These are phyloP conservation scores for Juncus inflexus DNA, from an alignment of 176 grass and related monocot genomes.

Conservation along the genomic window DNA sequence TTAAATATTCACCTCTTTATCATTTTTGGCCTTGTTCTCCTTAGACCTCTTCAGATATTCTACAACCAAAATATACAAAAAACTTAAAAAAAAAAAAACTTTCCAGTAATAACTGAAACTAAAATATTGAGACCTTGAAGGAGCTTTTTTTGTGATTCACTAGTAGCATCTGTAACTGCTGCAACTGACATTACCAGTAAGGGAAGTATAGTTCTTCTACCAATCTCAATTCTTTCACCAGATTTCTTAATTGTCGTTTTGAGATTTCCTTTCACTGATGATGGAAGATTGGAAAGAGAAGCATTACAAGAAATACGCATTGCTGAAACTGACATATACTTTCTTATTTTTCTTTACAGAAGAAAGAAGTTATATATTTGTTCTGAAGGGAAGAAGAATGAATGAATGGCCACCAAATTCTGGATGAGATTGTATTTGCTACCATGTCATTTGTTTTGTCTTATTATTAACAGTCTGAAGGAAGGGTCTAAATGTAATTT, in stretches of 20 bases:
- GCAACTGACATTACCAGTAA: constrained; percentile 42
- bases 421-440: no score
- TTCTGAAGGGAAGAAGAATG: no score
- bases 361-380: no score
- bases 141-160: constrained; percentile 59
- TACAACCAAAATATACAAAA: constrained; percentile 8
- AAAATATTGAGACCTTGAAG: constrained; percentile 49
- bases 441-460: no score
- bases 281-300: no score
- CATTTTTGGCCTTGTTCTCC: constrained; percentile 83
- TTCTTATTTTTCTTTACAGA: no score
- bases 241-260: constrained; percentile 18
- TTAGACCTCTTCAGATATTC: constrained; percentile 80
- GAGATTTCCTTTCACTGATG: constrained; percentile 17
- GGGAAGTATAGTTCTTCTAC: constrained; percentile 54
- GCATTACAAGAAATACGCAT: no score
- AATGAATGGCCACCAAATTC: no score
- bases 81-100: constrained; percentile 2
- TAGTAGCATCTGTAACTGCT: constrained; percentile 41
- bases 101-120: neutral
- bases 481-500: no score
- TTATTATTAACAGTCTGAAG: no score
- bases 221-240: constrained; percentile 38
- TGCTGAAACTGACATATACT: no score
- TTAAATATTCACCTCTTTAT: constrained; percentile 57